Base-by-base conservation (phyloP, 768 basidiomycete genomes). In the Termitomyces sp. region DNA sequence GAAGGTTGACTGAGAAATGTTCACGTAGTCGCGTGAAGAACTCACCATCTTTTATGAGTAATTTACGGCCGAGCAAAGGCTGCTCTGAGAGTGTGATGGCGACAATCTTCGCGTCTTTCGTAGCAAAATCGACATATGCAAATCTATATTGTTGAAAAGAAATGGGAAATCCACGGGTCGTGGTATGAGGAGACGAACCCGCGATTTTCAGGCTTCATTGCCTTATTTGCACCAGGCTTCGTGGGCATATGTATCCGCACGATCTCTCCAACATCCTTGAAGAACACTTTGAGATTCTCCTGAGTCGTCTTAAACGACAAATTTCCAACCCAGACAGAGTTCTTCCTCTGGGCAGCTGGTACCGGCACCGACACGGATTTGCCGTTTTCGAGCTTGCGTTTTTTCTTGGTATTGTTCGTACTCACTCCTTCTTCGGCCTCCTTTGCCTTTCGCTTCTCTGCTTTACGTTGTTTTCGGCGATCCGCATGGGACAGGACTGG, bases 271-370 rank as follows among this genome's bases (percentile, higher is more conserved):
- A 75, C 82, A 1, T 79, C 83, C 43, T 82, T 79, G 68, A 93
- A 92, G 72, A 92, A 93, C 32, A 63, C 66, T 43, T 77, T 79
- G 33, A 98, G 73, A n/a, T 86, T 75, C 12, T 88, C 84, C 57
- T 80, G 75, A 0, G 88, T 90, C 53, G 96, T 98, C 72, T 88
- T 90, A 80, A 89, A 98, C 6, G 90, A 81, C 69, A 98, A 68
- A 72, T 98, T 98, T 43, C 96, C 96, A 32, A 98, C 90, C 96
- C 96, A 98, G 48, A 98, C 79, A 5, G 92, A 95, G 69, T 95
- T 86, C 70, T 91, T 84, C 26, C 88, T 83, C 70, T 85, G 86
- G 14, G 69, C 68, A 48, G 69, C 63, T 26, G 68, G 53, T 36
- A 66, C 64, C 49, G 70, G 60, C 22, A 67, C 64, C 45, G 70